Percentiles rank a stretch among this genome's conserved stretches.
Conservation (phyloP, 345 rosid genomes). For the Lumnitzera littorea region DNA sequence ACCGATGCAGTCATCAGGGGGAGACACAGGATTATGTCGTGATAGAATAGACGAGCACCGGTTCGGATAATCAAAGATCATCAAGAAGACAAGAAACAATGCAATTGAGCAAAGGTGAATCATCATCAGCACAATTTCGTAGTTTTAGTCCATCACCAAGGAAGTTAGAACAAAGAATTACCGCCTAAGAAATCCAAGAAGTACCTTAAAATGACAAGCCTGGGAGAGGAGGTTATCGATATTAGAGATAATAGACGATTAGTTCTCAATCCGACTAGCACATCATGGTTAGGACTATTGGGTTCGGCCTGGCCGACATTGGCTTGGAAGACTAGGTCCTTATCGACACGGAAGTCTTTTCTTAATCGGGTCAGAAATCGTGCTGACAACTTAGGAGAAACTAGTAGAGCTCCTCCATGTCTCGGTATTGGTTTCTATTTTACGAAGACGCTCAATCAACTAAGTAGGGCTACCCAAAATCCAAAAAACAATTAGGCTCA, state of each 20-base stretch:
- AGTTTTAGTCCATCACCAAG: constrained; percentile 29
- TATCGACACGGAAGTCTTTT: too few relatives aligned
- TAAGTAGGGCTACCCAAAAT: too few relatives aligned
- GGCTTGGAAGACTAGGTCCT: too few relatives aligned
- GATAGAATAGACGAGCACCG: constrained; percentile 46
- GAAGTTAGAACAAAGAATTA: constrained; percentile 27
- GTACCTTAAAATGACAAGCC: constrained; percentile 47
- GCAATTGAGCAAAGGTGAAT: constrained; percentile 11
- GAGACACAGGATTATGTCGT: constrained; percentile 63
- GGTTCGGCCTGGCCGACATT: too few relatives aligned
- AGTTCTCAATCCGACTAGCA: constrained; percentile 44
- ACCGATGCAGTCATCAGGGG: constrained; percentile 13
- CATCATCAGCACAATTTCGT: constrained; percentile 1
- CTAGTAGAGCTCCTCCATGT: too few relatives aligned
- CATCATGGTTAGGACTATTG: too few relatives aligned
- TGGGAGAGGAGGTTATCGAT: constrained; percentile 86
- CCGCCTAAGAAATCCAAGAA: constrained; percentile 28
- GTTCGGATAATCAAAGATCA: constrained; percentile 21
- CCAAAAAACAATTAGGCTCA: too few relatives aligned
- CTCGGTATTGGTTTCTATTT: too few relatives aligned
- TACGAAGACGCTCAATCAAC: too few relatives aligned
- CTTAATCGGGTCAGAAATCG: too few relatives aligned
- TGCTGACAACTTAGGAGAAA: too few relatives aligned
- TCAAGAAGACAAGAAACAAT: constrained; percentile 37
- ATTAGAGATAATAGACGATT: constrained; percentile 40